Conservation (phyloP, 306 rosid genomes). For the Sicyos baderoa region DNA sequence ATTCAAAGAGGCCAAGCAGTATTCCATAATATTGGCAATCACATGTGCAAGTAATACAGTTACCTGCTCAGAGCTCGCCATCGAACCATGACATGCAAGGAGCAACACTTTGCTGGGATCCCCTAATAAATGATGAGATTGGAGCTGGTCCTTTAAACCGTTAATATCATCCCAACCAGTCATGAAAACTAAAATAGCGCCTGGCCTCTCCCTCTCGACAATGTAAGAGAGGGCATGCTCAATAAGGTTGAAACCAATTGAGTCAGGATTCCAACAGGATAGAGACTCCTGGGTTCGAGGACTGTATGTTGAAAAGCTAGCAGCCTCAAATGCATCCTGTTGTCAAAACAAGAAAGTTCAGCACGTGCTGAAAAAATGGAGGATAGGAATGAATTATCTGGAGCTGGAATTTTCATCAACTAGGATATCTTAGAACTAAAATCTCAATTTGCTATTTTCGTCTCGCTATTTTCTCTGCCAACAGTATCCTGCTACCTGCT, state of each 20-base stretch:
- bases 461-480: neutral
- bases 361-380: neutral
- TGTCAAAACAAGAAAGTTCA: slow-evolving; percentile 12
- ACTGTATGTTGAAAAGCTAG: slow-evolving; percentile 33
- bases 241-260: slow-evolving; percentile 52
- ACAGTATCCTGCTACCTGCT: neutral
- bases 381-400: neutral
- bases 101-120: slow-evolving; percentile 48
- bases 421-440: neutral
- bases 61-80: slow-evolving; percentile 56
- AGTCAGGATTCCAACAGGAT: slow-evolving; percentile 49
- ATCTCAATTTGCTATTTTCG: neutral
- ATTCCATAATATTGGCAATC: slow-evolving; percentile 5
- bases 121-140: slow-evolving; percentile 45
- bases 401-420: slow-evolving; percentile 1
- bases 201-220: slow-evolving; percentile 39
- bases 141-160: slow-evolving; percentile 46
- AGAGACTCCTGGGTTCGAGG: slow-evolving; percentile 36
- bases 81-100: slow-evolving; percentile 58
- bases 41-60: neutral
- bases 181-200: slow-evolving; percentile 53
- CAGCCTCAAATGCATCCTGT: slow-evolving; percentile 43
- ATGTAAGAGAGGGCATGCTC: slow-evolving; percentile 40
- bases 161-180: slow-evolving; percentile 63
- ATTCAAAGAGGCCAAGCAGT: neutral